Evolutionary conservation across 768 basidiomycete genomes (phyloP), one percentile per base, ranked within the genome.

Genomic region (Psilocybe cubensis): DNA sequence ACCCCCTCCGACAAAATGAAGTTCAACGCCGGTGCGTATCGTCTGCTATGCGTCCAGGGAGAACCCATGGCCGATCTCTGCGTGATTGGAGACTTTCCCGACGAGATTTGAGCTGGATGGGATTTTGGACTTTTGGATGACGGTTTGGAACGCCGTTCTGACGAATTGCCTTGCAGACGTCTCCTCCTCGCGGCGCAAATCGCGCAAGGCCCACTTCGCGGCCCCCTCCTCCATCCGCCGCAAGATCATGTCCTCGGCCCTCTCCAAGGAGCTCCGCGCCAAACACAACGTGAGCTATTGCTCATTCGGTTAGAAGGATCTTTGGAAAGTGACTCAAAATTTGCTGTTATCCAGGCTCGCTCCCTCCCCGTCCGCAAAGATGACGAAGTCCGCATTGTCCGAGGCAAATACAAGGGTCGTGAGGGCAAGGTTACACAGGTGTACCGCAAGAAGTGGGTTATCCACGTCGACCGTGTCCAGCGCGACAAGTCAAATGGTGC

Each of bases 391-490:
- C 82, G 90, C 71, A 94, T 99, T 68, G 92, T 98, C 59, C 86
- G 96, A 63, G 96, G 96, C 55, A 96, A 96, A 76, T 95, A 97
- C 86, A 97, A 97, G 84, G 96, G 97, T 50, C 87, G 95, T 71
- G 96, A 99, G 83, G 96, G 96, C 70, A 98, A 98, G 81, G 88
- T 99, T 61, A 93, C 92, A 58, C 90, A 95, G 78, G 96, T 98
- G 63, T 96, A 96, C 85, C 91, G 96, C 75, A 96, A 96, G 88
- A 96, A 96, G 77, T 98, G 93, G 92, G 93, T 98, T 54, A 91
- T 99, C 75, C 90, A 98, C 78, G 92, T 99, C 71, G 96, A 99
- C 78, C 93, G 96, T 72, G 94, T 99, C 54, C 89, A 91, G 75
- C 87, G 94, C 65, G 96, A 99, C 82, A 98, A 98, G 79, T 93